Base-by-base conservation (phyloP, 768 basidiomycete genomes). In the Mycena floridula region DNA sequence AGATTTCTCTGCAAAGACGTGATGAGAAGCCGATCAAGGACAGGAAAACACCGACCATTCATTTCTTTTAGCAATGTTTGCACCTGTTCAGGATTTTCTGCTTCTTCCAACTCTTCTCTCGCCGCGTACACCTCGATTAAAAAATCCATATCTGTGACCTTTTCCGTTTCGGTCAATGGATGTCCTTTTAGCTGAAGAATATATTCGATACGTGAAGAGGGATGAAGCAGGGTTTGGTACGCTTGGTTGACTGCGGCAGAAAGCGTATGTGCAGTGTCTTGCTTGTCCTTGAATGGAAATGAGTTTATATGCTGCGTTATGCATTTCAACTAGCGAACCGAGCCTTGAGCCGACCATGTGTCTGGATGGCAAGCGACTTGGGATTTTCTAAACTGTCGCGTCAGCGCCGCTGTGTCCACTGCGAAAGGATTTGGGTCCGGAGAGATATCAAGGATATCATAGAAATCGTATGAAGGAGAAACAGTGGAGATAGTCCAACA, bases 281-380 rank as follows among this genome's bases (percentile, higher is more conserved):
- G 73, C 47, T 78, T 74, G 45, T 69, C 65, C 82, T 84, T 46
- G 13, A 54, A 25, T 22, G 38, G 23, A 28, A 44, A 37, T 15
- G 26, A 5, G 25, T 16, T 26, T 7, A 20, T 7, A 45, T 28
- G n/a, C n/a, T n/a, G n/a, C n/a, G n/a, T n/a, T n/a, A n/a, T n/a
- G n/a, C n/a, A n/a, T n/a, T n/a, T n/a, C 6, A 37, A 40, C 40
- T 9, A 37, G 32, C 63, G 43, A 50, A 85, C 87, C 48, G 74
- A 62, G 45, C 80, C 79, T 55, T 77, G 73, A 24, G 79, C 74
- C 25, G 81, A 74, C 85, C 88, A 95, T 11, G 81, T 72, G 59
- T 97, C 93, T 0, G 93, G 93, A 67, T 97, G 93, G 42, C 89
- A 81, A 18, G 78, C 66, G 18, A 79, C 72, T 57, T 95, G 93